phyloP scores from a whole-genome alignment of 306 rosid species.

The Urtica urens region DNA sequence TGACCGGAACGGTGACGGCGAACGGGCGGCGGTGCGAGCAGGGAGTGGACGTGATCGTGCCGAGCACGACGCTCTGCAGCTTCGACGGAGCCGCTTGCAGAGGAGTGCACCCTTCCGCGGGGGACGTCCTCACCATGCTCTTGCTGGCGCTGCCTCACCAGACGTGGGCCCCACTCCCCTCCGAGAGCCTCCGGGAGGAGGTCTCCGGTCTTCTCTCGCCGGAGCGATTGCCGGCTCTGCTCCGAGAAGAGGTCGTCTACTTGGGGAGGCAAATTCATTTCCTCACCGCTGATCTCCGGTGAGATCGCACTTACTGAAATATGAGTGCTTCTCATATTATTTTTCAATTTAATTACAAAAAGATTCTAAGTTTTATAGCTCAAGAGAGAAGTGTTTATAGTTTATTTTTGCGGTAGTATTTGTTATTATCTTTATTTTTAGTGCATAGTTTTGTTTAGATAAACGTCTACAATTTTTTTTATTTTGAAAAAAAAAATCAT shows the following conservation, averaged over 20 bases:
- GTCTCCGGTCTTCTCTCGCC: conserved; percentile 33
- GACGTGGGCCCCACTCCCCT: conserved; percentile 63
- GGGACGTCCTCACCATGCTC: conserved; percentile 71
- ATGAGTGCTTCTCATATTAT: too few species aligned
- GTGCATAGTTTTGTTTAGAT: too few species aligned
- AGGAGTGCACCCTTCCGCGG: conserved; percentile 68
- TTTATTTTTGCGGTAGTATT: too few species aligned
- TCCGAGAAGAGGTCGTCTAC: conserved; percentile 65
- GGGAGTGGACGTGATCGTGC: conserved; percentile 60
- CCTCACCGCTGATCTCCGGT: background rate
- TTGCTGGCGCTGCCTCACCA: conserved; percentile 55
- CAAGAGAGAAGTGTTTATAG: too few species aligned
- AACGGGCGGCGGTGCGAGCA: conserved; percentile 46
- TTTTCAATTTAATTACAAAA: too few species aligned
- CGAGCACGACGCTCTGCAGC: conserved; percentile 34
- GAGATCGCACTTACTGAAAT: too few species aligned
- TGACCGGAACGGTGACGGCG: conserved; percentile 55
- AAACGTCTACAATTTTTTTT: too few species aligned
- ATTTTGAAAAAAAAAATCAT: too few species aligned
- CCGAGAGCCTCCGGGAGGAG: conserved; percentile 42
- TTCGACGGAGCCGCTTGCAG: conserved; percentile 51
- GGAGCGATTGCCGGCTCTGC: conserved; percentile 46
- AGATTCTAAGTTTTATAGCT: too few species aligned
- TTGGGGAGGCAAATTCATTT: background rate
- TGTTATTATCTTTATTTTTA: too few species aligned